Percentiles rank a stretch among this genome's conserved stretches.
Evolutionary conservation across 495 filamentous ascomycete species (phyloP).

Genomic region (Xylaria sp.): DNA sequence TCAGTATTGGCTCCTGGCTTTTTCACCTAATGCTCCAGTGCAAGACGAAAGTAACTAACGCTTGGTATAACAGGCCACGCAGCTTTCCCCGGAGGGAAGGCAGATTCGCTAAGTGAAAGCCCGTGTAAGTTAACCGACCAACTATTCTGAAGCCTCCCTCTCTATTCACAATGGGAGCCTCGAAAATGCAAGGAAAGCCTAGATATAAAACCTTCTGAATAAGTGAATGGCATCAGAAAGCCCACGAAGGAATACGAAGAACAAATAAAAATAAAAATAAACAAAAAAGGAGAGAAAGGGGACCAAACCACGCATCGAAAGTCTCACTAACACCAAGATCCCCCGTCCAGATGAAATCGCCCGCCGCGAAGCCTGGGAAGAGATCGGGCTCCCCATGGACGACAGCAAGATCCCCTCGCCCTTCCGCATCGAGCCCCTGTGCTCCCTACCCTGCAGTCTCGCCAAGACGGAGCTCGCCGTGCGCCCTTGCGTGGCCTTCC

Average conservation of each 20-base stretch:
- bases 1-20: neutral
- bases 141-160: neutral
- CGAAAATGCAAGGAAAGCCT: neutral
- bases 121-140: slow-evolving; percentile 46
- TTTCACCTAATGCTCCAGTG: no score
- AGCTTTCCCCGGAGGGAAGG: slow-evolving; percentile 83
- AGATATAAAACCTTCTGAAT: neutral
- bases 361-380: slow-evolving; percentile 85
- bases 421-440: slow-evolving; percentile 83
- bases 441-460: slow-evolving; percentile 79
- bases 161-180: neutral
- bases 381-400: slow-evolving; percentile 82
- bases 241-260: neutral
- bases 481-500: slow-evolving; percentile 82
- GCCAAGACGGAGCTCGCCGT: slow-evolving; percentile 84
- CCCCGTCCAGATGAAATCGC: slow-evolving; percentile 75
- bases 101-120: slow-evolving; percentile 54
- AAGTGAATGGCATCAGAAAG: neutral
- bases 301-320: slow-evolving; percentile 51
- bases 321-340: slow-evolving; percentile 41
- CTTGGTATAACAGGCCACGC: slow-evolving; percentile 71
- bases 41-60: slow-evolving; percentile 42
- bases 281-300: slow-evolving; percentile 7
- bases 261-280: neutral
- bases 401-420: slow-evolving; percentile 67